These are phyloP conservation scores for Bipolaris gigantea DNA, from an alignment of 2,329 filamentous ascomycete species.

Conservation along the genomic window DNA sequence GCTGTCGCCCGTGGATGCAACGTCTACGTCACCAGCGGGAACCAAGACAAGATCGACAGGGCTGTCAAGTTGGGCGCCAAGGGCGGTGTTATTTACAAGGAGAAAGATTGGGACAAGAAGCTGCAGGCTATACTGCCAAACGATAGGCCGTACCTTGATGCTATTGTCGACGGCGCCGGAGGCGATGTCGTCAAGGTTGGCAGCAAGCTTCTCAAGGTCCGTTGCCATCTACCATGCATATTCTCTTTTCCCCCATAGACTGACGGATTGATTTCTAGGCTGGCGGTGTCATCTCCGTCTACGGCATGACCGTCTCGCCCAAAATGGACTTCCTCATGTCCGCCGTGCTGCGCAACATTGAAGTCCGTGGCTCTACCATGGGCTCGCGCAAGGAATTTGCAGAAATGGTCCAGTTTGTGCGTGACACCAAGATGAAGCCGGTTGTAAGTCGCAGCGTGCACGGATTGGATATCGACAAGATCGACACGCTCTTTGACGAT, in stretches of 20 bases:
- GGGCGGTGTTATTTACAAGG: conserved; percentile 82
- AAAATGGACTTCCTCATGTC: conserved; percentile 86
- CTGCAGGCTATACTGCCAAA: conserved; percentile 63
- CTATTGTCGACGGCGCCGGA: conserved; percentile 87
- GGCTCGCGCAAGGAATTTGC: conserved; percentile 84
- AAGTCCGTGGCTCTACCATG: conserved; percentile 86
- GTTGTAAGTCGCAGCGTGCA: conserved; percentile 74
- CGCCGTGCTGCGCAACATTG: conserved; percentile 84
- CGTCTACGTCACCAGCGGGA: conserved; percentile 80
- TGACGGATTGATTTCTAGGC: conserved; percentile 42
- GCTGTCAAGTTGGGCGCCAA: conserved; percentile 73
- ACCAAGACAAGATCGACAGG: conserved; percentile 71
- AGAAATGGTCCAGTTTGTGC: conserved; percentile 88
- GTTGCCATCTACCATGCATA: neutral
- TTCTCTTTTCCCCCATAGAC: neutral
- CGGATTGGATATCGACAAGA: conserved; percentile 73
- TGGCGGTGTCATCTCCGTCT: conserved; percentile 81
- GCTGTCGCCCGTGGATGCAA: conserved; percentile 71
- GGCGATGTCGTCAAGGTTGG: conserved; percentile 77
- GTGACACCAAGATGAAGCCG: conserved; percentile 70
- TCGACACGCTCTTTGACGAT: conserved; percentile 81
- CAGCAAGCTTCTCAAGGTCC: conserved; percentile 66
- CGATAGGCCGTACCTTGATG: conserved; percentile 72
- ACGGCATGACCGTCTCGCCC: conserved; percentile 87
- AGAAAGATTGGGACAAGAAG: conserved; percentile 78